Conservation (phyloP, 306 rosid species). For the Begonia fuchsioides region DNA sequence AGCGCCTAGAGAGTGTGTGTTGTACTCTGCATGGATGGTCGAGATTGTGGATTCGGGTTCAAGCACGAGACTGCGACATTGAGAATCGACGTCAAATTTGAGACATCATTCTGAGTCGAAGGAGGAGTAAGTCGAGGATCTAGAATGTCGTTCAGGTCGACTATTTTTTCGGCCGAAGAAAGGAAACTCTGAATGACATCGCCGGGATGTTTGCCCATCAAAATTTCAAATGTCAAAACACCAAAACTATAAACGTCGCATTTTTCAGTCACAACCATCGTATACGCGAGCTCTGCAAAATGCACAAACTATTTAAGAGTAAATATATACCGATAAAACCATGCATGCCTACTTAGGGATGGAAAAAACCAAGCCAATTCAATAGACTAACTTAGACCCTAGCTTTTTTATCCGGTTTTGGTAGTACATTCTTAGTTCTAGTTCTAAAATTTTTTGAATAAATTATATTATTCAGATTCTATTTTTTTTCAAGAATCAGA, state of each 20-base stretch:
- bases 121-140: slow-evolving; percentile 7
- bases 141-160: slow-evolving; percentile 3
- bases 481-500: no score
- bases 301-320: no score
- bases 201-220: slow-evolving; percentile 11
- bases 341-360: no score
- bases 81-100: background rate
- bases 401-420: no score
- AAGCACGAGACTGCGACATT: slow-evolving; percentile 7
- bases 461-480: no score
- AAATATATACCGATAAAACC: no score
- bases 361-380: no score
- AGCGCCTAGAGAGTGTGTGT: background rate
- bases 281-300: slow-evolving; percentile 10
- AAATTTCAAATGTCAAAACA: slow-evolving; percentile 1
- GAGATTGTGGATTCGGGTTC: slow-evolving; percentile 1
- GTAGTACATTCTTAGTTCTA: no score
- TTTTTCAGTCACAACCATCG: slow-evolving; percentile 5
- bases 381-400: no score
- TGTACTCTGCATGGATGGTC: slow-evolving; percentile 5
- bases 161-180: background rate
- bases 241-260: slow-evolving; percentile 8
- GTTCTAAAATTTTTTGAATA: no score
- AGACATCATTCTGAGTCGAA: background rate
- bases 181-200: slow-evolving; percentile 1